Conservation (phyloP, 75 land plant genomes). For the Ceratopteris richardii region DNA sequence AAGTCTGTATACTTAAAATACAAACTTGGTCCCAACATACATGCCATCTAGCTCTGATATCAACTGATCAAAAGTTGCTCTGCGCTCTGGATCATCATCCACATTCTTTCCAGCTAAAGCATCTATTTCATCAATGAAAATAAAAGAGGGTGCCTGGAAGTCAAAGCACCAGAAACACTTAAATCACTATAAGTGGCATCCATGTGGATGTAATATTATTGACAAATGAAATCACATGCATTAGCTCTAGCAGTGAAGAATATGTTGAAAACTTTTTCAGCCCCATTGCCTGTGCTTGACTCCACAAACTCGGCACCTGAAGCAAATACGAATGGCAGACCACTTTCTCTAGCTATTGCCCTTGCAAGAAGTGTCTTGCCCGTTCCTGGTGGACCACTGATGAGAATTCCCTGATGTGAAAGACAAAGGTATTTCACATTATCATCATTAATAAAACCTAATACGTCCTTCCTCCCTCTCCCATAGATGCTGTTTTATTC, state of each 20-base stretch:
- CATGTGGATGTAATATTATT: too few species aligned
- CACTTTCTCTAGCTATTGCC: slow-evolving; percentile 89
- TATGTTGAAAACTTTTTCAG: slow-evolving; percentile 62
- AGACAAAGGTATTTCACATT: too few species aligned
- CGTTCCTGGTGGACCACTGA: slow-evolving; percentile 95
- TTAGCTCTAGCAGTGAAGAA: slow-evolving; percentile 90
- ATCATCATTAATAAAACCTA: too few species aligned
- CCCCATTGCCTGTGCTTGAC: slow-evolving; percentile 57
- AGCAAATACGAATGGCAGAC: slow-evolving; percentile 88
- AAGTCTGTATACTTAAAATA: too few species aligned
- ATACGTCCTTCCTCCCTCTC: too few species aligned
- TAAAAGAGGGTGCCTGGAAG: slow-evolving; percentile 82
- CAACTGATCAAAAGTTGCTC: slow-evolving; percentile 69
- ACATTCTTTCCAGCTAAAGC: slow-evolving; percentile 88
- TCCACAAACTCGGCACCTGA: slow-evolving; percentile 95
- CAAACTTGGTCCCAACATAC: slow-evolving; percentile 62
- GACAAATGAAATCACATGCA: slow-evolving; percentile 34
- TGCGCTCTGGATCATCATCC: slow-evolving; percentile 64
- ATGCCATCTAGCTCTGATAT: slow-evolving; percentile 80
- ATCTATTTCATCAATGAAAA: slow-evolving; percentile 98
- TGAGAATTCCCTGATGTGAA: slow-evolving; percentile 89
- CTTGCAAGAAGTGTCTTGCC: slow-evolving; percentile 94
- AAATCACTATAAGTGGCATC: too few species aligned
- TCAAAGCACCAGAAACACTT: too few species aligned
- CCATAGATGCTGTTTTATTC: too few species aligned